A percentile compares a stretch with the other conserved stretches of the same genome.
Evolutionary conservation across 495 filamentous ascomycete genomes (phyloP).

Genomic region (Annulohypoxylon moriforme): DNA sequence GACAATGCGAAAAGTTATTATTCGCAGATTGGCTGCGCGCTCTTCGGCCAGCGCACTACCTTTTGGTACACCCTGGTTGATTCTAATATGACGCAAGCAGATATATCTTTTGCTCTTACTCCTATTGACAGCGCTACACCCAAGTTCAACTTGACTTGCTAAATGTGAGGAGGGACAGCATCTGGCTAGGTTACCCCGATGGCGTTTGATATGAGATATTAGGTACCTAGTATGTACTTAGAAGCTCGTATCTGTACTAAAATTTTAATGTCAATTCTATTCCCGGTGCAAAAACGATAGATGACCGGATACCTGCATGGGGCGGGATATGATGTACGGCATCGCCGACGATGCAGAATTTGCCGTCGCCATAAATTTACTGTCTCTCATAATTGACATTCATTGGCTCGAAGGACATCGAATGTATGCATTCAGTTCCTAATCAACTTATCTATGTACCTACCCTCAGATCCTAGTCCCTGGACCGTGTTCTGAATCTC

Average conservation of each 20-base stretch:
- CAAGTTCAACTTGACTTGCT: slow-evolving; percentile 63
- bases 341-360: neutral
- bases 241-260: too few relatives aligned
- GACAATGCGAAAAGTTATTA: slow-evolving; percentile 77
- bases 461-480: neutral
- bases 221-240: too few relatives aligned
- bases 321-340: neutral
- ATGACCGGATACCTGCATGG: too few relatives aligned
- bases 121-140: slow-evolving; percentile 60
- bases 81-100: slow-evolving; percentile 52
- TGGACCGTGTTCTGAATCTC: neutral
- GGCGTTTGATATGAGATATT: too few relatives aligned
- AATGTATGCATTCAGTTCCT: neutral
- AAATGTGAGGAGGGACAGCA: neutral
- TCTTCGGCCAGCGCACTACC: slow-evolving; percentile 71
- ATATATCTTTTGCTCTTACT: slow-evolving; percentile 43
- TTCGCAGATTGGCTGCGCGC: slow-evolving; percentile 72
- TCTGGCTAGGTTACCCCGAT: neutral
- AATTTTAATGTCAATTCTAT: neutral
- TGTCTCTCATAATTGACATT: neutral
- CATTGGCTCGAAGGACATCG: neutral
- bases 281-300: too few relatives aligned
- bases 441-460: too few relatives aligned
- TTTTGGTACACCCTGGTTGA: slow-evolving; percentile 79
- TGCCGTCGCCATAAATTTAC: neutral